Conservation (phyloP, 345 rosid species). For the Hibiscus syriacus region DNA sequence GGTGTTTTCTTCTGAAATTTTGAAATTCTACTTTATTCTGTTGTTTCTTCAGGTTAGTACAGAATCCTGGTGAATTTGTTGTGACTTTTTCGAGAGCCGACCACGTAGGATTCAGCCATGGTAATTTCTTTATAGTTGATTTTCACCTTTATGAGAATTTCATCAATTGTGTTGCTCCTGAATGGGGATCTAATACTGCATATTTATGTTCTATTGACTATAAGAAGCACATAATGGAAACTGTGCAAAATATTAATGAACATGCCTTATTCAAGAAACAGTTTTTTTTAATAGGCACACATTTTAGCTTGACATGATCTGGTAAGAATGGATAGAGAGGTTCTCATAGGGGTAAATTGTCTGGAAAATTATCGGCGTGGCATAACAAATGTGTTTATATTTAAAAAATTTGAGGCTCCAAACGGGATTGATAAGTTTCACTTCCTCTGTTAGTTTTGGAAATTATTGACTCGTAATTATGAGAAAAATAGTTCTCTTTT, state of each 20-base stretch:
- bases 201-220: not conserved
- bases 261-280: too few species aligned
- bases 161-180: slow-evolving; percentile 2
- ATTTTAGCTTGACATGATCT: not conserved
- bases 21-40: slow-evolving; percentile 20
- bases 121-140: slow-evolving; percentile 32
- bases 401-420: not conserved
- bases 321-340: not conserved
- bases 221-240: too few species aligned
- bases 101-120: slow-evolving; percentile 99
- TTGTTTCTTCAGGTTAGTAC: slow-evolving; percentile 66
- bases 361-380: not conserved
- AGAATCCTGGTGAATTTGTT: slow-evolving; percentile 97
- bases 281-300: not conserved
- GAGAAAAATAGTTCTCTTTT: not conserved
- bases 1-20: slow-evolving; percentile 14
- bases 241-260: too few species aligned
- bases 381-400: not conserved
- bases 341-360: not conserved
- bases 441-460: not conserved
- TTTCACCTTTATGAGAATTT: not conserved
- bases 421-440: not conserved
- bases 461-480: not conserved
- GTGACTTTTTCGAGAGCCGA: slow-evolving; percentile 99
- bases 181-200: slow-evolving; percentile 4